Conservation (phyloP, 169 alveolate genomes). For the Babesia caballi region DNA sequence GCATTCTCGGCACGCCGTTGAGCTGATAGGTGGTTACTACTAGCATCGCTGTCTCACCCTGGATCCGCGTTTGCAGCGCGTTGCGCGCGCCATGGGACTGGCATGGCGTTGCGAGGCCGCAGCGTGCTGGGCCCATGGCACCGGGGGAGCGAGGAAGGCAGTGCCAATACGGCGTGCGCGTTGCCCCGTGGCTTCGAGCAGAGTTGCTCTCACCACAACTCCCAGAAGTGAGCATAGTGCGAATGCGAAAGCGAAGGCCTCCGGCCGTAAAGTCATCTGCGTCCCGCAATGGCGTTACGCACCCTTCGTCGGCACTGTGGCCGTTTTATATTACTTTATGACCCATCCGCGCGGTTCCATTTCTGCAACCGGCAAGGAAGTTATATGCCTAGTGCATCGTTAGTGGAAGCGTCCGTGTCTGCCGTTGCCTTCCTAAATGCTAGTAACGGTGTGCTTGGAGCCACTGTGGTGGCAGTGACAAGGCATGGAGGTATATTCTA, state of each 20-base stretch:
- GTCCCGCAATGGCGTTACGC: background rate
- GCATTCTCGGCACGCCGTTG: conserved; percentile 60
- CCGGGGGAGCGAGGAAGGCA: conserved; percentile 11
- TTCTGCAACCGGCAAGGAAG: too few relatives aligned
- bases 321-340: too few relatives aligned
- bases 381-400: too few relatives aligned
- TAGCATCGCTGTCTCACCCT: background rate
- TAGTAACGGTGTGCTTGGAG: too few relatives aligned
- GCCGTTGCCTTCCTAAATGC: too few relatives aligned
- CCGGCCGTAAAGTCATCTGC: conserved; percentile 14
- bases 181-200: background rate
- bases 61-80: background rate
- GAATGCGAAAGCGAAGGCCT: conserved; percentile 8
- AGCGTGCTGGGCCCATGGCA: background rate
- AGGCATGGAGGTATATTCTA: too few relatives aligned
- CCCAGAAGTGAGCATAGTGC: conserved; percentile 8
- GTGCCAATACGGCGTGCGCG: background rate
- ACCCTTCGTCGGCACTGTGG: background rate
- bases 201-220: too few relatives aligned
- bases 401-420: too few relatives aligned
- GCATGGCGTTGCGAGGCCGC: background rate
- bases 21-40: background rate
- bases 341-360: too few relatives aligned
- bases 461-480: too few relatives aligned
- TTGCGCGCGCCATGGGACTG: background rate